Evolutionary conservation across 2,329 filamentous ascomycete species (phyloP).

Genomic region (Colletotrichum cordylinicola): DNA sequence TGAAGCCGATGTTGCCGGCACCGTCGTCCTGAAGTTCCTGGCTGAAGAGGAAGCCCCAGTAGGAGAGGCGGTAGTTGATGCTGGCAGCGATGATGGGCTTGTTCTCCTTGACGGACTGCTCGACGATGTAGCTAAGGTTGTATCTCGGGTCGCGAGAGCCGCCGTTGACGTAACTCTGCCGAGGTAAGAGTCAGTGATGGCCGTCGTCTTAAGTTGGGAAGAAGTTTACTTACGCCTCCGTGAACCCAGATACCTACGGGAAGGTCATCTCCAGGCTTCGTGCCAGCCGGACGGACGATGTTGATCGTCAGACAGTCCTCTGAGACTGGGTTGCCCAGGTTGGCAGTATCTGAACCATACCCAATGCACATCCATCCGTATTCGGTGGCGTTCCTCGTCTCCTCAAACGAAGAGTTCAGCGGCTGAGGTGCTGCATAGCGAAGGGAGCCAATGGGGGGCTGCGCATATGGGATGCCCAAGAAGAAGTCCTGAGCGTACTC

Average conservation of each 20-base stretch:
- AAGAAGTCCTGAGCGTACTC: slow-evolving; percentile 60
- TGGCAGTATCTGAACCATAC: slow-evolving; percentile 45
- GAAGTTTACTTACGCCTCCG: slow-evolving; percentile 46
- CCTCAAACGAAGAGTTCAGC: slow-evolving; percentile 52
- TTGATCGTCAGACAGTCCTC: slow-evolving; percentile 60
- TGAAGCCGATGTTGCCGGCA: slow-evolving; percentile 62
- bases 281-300: slow-evolving; percentile 53
- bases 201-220: background rate
- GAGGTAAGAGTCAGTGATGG: background rate
- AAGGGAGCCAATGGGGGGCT: slow-evolving; percentile 61
- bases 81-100: slow-evolving; percentile 68
- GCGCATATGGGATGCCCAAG: slow-evolving; percentile 68
- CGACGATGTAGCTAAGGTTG: slow-evolving; percentile 39
- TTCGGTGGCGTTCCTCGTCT: slow-evolving; percentile 44
- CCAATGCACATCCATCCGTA: slow-evolving; percentile 56
- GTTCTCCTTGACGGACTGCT: slow-evolving; percentile 40
- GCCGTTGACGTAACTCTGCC: slow-evolving; percentile 37
- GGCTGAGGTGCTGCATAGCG: slow-evolving; percentile 65
- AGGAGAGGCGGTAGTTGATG: slow-evolving; percentile 68
- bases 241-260: slow-evolving; percentile 66
- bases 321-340: slow-evolving; percentile 43
- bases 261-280: slow-evolving; percentile 46
- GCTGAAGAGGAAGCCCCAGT: slow-evolving; percentile 66
- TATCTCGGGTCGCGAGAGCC: slow-evolving; percentile 29
- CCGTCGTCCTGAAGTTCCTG: slow-evolving; percentile 60